phyloP scores from a whole-genome alignment of 768 basidiomycete species.

The Psilocybe cyanescens region DNA sequence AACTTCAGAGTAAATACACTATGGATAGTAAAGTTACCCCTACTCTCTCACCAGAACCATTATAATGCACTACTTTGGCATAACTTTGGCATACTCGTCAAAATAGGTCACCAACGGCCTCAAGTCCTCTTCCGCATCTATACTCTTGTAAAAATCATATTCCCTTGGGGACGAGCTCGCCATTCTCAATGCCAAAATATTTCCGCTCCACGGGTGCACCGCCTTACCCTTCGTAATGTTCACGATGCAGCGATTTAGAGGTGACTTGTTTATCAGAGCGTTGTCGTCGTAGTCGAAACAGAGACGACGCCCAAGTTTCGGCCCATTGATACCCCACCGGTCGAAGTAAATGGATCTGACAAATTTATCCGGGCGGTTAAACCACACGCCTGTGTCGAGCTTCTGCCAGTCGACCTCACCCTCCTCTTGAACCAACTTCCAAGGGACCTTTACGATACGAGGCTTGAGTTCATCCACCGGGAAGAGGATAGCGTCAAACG shows the following conservation, averaged over 20 bases:
- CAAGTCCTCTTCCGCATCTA: slow-evolving; percentile 5
- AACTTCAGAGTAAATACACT: too few species aligned
- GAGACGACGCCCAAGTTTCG: background rate
- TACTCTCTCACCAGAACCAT: too few species aligned
- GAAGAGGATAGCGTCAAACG: slow-evolving; percentile 9
- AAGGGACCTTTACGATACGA: slow-evolving; percentile 7
- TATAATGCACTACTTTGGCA: too few species aligned
- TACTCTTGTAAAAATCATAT: background rate
- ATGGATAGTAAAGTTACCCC: too few species aligned
- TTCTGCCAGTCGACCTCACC: background rate
- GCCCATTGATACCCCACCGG: slow-evolving; percentile 1
- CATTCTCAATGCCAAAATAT: slow-evolving; percentile 3
- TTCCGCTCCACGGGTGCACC: slow-evolving; percentile 2
- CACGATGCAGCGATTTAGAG: slow-evolving; percentile 4
- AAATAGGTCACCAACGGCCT: slow-evolving; percentile 3
- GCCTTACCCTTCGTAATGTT: background rate
- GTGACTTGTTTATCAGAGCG: background rate
- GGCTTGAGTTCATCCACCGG: slow-evolving; percentile 4
- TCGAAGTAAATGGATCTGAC: background rate
- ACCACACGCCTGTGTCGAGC: slow-evolving; percentile 1
- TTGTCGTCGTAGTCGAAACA: slow-evolving; percentile 6
- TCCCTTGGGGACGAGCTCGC: background rate
- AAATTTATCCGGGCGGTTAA: background rate
- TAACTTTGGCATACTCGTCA: background rate
- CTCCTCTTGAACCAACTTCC: background rate